These are phyloP conservation scores for Botrytis hyacinthi DNA, from an alignment of 2,329 filamentous ascomycete genomes.

Conservation along the genomic window DNA sequence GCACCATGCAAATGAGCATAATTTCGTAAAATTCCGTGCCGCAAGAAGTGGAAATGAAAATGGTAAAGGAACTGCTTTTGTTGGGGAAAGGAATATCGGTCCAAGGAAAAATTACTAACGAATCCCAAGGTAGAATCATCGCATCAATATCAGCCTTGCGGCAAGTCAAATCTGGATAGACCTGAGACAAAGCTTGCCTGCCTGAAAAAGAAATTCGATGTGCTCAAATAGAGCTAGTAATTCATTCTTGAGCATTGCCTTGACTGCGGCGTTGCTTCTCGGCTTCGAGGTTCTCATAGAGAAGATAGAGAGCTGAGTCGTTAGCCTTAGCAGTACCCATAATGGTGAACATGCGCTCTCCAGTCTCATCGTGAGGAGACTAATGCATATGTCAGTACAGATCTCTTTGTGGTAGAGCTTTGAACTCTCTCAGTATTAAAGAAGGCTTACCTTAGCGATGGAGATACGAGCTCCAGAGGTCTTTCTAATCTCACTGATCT, in stretches of 20 bases:
- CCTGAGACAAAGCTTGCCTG: constrained; percentile 47
- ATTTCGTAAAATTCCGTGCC: constrained; percentile 42
- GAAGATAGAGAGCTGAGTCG: constrained; percentile 89
- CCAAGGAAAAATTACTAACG: constrained; percentile 31
- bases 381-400: constrained; percentile 20
- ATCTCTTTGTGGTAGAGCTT: constrained; percentile 20
- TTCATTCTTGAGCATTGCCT: constrained; percentile 46
- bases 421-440: constrained; percentile 13
- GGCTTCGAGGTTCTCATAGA: constrained; percentile 98
- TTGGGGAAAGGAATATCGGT: constrained; percentile 31
- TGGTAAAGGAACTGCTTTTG: constrained; percentile 41
- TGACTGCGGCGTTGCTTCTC: constrained; percentile 98
- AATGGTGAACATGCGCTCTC: constrained; percentile 99
- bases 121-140: constrained; percentile 41
- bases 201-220: constrained; percentile 50
- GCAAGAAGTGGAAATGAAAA: constrained; percentile 32
- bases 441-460: constrained; percentile 68
- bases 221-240: constrained; percentile 22
- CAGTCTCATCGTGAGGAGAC: constrained; percentile 91
- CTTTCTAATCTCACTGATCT: constrained; percentile 98
- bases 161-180: constrained; percentile 59
- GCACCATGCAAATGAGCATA: constrained; percentile 39
- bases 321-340: constrained; percentile 93
- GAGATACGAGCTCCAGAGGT: constrained; percentile 95
- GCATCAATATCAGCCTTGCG: constrained; percentile 57